These are phyloP conservation scores for Coniophora puteana DNA, from an alignment of 1,284 basidiomycete species.

Conservation along the genomic window DNA sequence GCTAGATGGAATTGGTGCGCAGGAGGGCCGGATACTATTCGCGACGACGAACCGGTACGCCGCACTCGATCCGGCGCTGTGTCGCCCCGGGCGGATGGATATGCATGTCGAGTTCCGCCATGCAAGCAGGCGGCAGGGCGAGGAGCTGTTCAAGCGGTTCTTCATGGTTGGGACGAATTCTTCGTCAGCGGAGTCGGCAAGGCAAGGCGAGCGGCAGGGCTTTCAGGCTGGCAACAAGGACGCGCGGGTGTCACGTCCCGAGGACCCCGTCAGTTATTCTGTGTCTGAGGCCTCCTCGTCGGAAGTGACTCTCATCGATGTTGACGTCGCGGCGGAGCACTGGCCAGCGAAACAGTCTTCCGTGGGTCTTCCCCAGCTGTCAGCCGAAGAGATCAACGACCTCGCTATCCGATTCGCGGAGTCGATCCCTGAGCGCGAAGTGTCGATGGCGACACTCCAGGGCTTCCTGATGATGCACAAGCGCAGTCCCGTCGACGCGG, in stretches of 20 bases:
- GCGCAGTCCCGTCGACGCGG: conserved; percentile 53
- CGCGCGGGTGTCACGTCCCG: too few species aligned
- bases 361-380: conserved; percentile 28
- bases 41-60: conserved; percentile 74
- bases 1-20: conserved; percentile 71
- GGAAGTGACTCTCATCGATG: conserved; percentile 20
- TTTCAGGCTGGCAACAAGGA: neutral
- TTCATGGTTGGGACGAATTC: conserved; percentile 48
- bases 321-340: conserved; percentile 21
- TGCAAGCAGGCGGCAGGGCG: conserved; percentile 63
- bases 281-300: neutral
- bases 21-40: conserved; percentile 73
- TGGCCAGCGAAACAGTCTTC: conserved; percentile 11
- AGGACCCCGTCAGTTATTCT: too few species aligned
- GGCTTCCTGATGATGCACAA: conserved; percentile 76
- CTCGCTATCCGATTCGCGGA: conserved; percentile 59
- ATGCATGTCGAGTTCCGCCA: conserved; percentile 72
- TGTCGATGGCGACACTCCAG: conserved; percentile 74
- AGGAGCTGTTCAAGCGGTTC: conserved; percentile 62
- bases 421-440: conserved; percentile 56
- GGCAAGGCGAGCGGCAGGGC: conserved; percentile 13
- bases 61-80: conserved; percentile 66
- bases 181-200: conserved; percentile 9
- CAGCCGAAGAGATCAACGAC: conserved; percentile 27
- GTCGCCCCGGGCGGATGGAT: conserved; percentile 78